Base-by-base conservation (phyloP, 2,329 filamentous ascomycete genomes). In the Cadophora luteo-olivacea region DNA sequence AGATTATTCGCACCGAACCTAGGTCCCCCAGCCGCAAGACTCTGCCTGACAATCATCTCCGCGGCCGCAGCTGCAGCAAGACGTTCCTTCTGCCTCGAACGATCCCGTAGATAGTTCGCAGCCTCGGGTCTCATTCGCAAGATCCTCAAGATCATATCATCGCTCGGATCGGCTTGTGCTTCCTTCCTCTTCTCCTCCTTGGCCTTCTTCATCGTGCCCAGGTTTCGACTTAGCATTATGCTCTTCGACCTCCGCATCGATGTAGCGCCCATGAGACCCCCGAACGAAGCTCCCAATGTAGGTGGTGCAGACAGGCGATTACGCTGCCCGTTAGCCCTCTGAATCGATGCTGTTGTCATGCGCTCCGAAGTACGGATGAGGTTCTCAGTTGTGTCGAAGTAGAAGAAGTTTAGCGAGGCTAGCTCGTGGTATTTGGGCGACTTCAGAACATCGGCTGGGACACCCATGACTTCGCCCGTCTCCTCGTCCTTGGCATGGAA, bases 401-500 rank as follows among this genome's bases (percentile, higher is more conserved):
- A 99, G 85, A 98, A 99, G 85, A 98, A 99, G 83, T 97, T 97
- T 71, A 99, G 87, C 70, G 93, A 95, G 73, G 96, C 93, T 65
- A 99, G 88, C 80, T 99, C 96, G 83, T 97, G 94, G 84, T 97
- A 99, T 86, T 99, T 99, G 77, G 95, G 93, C 73, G 93, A 97
- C 81, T 97, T 97, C 77, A 99, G 87, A 38, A 97, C 90, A 79
- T 97, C 94, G 55, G 93, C 88, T 0, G 94, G 92, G 2, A 99
- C 93, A 72, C 96, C 96, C 69, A 96, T 87, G 29, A 92, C 92
- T 79, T 95, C 92, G 66, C 94, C 89, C 75, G 82, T 91, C 77
- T 92, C 87, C 75, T 97, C 94, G 75, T 97, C 94, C 71, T 91
- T 88, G 36, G 94, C 96, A 77, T 97, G 91, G 88, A 99, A 99